A percentile compares a stretch with the other conserved stretches of the same genome.
These are phyloP conservation scores for Pleurotus citrinopileatus DNA, from an alignment of 768 basidiomycete species.

Conservation along the genomic window DNA sequence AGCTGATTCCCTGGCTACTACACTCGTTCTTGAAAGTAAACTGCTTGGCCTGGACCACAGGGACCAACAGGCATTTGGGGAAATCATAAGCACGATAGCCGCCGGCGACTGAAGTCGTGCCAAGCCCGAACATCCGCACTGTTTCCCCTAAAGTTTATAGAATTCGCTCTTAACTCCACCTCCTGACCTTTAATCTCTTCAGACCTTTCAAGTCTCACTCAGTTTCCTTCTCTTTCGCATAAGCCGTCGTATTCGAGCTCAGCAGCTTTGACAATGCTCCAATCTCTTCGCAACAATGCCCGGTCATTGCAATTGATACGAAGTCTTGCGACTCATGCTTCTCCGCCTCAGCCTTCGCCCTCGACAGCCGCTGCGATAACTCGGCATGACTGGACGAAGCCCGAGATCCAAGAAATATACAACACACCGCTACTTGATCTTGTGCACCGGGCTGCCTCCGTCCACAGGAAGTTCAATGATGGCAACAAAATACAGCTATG, in stretches of 20 bases:
- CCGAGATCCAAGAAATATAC: constrained; percentile 84
- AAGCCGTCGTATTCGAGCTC: constrained; percentile 38
- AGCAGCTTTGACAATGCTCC: constrained; percentile 14
- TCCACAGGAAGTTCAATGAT: constrained; percentile 87
- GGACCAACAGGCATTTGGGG: background rate
- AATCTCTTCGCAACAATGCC: constrained; percentile 3
- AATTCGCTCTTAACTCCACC: constrained; percentile 9
- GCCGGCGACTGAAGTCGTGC: constrained; percentile 2
- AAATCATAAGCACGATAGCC: constrained; percentile 2
- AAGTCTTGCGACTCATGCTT: constrained; percentile 62
- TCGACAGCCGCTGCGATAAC: constrained; percentile 26
- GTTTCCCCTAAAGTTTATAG: background rate
- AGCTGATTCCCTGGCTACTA: background rate
- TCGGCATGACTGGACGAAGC: constrained; percentile 69
- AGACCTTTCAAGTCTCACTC: background rate
- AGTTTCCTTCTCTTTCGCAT: constrained; percentile 1
- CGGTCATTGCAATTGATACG: constrained; percentile 33
- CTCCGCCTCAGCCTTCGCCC: constrained; percentile 23
- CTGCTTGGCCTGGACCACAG: background rate
- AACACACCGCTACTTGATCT: constrained; percentile 85
- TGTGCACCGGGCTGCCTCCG: constrained; percentile 78
- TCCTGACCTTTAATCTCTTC: constrained; percentile 4
- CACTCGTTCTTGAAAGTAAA: constrained; percentile 7
- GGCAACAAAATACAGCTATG: constrained; percentile 92
- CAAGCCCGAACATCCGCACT: constrained; percentile 2